Evolutionary conservation across 2,329 filamentous ascomycete species (phyloP), one percentile per base, ranked within the genome.

Genomic region (Coniochaeta prunicola): DNA sequence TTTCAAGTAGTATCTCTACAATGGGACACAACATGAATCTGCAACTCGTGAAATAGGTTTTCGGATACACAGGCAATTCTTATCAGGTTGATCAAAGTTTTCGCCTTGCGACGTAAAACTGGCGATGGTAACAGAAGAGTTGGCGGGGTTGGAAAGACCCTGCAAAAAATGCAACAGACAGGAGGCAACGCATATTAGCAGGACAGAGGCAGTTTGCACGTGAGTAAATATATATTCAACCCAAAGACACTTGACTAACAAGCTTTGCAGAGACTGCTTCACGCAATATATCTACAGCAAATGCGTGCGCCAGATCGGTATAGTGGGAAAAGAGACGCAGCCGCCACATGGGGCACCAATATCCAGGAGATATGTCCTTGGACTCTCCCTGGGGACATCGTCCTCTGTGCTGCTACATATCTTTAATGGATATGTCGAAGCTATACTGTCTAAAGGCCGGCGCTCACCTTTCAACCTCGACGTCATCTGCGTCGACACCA

Each of bases 371-470:
- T 82, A 96, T 54, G 76, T 96, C 19, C 76, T 96, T 21, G 91
- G 92, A 6, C 76, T 97, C 1, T 96, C 92, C 0, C 87, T 91
- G 66, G 93, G 94, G 0, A 77, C 89, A 1, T 94, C 90, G 1
- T 97, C 93, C 0, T 80, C 89, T 15, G 83, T 86, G 15, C 77
- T 99, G 48, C 78, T 96, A 31, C 83, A 93, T 66, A 80, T 96
- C 24, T 77, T 97, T 58, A 83, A 90, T 70, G 76, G 81, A 61
- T 89, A 91, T 67, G 77, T 89, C 53, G 77, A 82, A 63, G 81
- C 80, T 58, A 88, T 93, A 69, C 78, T 81, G 42, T 77, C 80
- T 48, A 86, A 84, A 60, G 85, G 85, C 64, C 83, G 84, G 4
- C 81, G 85, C 57, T 76, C 83, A 4, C 82, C 85, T 0, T 96